phyloP scores from a whole-genome alignment of 2,329 filamentous ascomycete species.

The Pseudogymnoascus sp. region DNA sequence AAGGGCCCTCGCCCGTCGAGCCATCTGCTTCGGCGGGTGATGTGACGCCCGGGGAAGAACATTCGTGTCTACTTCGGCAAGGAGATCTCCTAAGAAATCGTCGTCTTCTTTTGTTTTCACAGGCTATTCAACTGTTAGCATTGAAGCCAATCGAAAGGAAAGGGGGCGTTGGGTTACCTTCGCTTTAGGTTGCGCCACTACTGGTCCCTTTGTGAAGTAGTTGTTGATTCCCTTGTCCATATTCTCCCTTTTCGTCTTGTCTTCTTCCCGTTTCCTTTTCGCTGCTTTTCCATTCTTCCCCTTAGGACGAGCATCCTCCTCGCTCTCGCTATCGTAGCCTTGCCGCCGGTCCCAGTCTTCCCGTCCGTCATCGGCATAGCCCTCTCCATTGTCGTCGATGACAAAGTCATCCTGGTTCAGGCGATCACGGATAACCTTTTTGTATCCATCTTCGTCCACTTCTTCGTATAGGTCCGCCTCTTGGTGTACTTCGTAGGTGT shows the following conservation, averaged over 20 bases:
- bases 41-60: slow-evolving; percentile 50
- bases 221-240: slow-evolving; percentile 89
- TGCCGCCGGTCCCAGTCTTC: slow-evolving; percentile 78
- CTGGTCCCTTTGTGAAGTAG: slow-evolving; percentile 77
- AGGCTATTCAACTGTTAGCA: slow-evolving; percentile 42
- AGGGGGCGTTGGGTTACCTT: slow-evolving; percentile 51
- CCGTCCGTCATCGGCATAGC: slow-evolving; percentile 91
- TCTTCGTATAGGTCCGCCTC: slow-evolving; percentile 86
- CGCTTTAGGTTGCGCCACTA: slow-evolving; percentile 61
- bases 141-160: slow-evolving; percentile 14
- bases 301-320: slow-evolving; percentile 49
- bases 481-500: slow-evolving; percentile 79
- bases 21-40: slow-evolving; percentile 55
- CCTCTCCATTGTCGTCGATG: slow-evolving; percentile 94
- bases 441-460: slow-evolving; percentile 94
- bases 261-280: slow-evolving; percentile 83
- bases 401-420: slow-evolving; percentile 96
- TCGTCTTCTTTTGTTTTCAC: slow-evolving; percentile 80
- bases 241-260: slow-evolving; percentile 75
- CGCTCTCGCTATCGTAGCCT: slow-evolving; percentile 66
- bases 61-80: slow-evolving; percentile 83
- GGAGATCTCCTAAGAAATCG: slow-evolving; percentile 74
- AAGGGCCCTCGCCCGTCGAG: slow-evolving; percentile 71
- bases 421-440: slow-evolving; percentile 83
- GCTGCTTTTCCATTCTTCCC: slow-evolving; percentile 53